phyloP scores from a whole-genome alignment of 306 rosid species.

The Argentina anserina region DNA sequence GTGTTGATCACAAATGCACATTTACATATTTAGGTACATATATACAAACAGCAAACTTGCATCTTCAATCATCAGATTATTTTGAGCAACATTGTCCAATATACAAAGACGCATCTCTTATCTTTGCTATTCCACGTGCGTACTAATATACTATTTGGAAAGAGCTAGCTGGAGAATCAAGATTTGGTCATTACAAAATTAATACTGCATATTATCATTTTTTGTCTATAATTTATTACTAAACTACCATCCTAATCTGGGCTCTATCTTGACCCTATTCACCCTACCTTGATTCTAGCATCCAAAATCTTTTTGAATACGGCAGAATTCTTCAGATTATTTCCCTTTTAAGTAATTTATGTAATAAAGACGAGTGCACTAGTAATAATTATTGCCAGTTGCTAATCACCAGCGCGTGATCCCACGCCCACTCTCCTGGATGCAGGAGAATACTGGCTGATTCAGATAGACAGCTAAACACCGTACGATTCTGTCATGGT shows the following conservation, averaged over 20 bases:
- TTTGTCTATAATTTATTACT: not conserved
- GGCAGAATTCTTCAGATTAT: not conserved
- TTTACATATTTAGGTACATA: too few species aligned
- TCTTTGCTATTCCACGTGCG: not conserved
- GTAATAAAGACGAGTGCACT: not conserved
- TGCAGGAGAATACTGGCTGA: not conserved
- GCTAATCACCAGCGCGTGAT: constrained; percentile 5
- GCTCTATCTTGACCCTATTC: not conserved
- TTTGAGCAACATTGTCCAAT: too few species aligned
- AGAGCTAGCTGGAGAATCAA: not conserved
- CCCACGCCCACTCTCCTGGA: not conserved
- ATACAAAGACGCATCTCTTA: not conserved
- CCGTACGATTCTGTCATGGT: constrained; percentile 4
- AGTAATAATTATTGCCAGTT: not conserved
- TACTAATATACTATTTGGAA: not conserved
- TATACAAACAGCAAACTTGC: too few species aligned
- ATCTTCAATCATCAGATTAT: not conserved
- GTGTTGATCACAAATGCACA: too few species aligned
- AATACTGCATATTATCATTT: not conserved
- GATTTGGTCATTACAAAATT: not conserved
- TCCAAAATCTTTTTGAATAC: not conserved
- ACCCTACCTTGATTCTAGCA: not conserved
- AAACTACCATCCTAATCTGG: not conserved
- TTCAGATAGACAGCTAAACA: constrained; percentile 13
- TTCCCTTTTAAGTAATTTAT: not conserved